phyloP scores from a whole-genome alignment of 73 alveolate species.

The Paramecium octaurelia region DNA sequence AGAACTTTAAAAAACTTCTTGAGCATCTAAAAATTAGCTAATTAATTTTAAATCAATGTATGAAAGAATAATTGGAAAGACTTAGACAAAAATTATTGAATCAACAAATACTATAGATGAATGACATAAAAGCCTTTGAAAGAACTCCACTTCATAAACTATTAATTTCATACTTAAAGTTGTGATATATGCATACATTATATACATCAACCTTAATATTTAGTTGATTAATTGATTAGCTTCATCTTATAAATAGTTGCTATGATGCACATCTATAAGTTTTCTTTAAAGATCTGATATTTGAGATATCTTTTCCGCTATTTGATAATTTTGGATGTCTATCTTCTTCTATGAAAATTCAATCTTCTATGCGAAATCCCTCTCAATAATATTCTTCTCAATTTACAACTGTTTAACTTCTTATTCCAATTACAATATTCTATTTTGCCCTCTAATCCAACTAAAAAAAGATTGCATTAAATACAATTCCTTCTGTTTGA shows the following conservation, averaged over 20 bases:
- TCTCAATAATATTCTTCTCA: neutral
- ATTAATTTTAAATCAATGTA: neutral
- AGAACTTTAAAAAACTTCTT: neutral
- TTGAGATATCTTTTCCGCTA: neutral
- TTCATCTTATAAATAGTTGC: neutral
- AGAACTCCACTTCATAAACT: neutral
- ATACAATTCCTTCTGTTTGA: neutral
- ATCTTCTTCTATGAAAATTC: neutral
- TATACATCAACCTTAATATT: neutral
- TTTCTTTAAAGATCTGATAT: neutral
- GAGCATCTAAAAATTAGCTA: neutral
- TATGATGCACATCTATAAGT: neutral
- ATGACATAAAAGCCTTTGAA: neutral
- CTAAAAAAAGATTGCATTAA: neutral
- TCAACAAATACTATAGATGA: neutral
- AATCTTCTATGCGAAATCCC: neutral
- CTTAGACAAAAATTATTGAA: neutral
- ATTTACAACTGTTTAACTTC: neutral
- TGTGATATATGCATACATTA: neutral
- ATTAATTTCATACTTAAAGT: neutral
- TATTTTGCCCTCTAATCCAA: neutral
- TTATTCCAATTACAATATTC: neutral
- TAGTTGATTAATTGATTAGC: slow-evolving; percentile 8
- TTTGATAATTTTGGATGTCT: neutral
- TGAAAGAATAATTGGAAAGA: neutral